Base-by-base conservation (phyloP, 352 stramenopile species). In the Globisporangium carolinianum region DNA sequence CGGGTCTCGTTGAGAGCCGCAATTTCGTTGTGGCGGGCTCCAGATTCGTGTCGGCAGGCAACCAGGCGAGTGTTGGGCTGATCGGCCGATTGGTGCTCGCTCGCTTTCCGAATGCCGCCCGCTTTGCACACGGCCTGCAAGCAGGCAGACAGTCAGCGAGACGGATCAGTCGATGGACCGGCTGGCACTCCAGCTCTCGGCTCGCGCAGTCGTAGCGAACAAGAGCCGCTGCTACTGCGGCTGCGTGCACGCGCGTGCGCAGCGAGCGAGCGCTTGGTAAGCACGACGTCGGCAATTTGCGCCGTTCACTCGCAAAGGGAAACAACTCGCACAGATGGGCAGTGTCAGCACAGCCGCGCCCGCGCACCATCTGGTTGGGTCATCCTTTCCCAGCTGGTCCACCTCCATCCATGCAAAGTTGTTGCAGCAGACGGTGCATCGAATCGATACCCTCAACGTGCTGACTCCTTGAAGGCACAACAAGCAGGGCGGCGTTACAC, bases 321-420 rank as follows among this genome's bases (percentile, higher is more conserved):
- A 24, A 24, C 24, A 24, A 54, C 53, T 55, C 41, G 48, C 37
- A n/a, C 36, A 36, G 59, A 65, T 65, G 59, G 59, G 53, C 59
- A 49, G 32, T 10, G 35, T 49, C 45, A 43, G 47, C 38, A 51
- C 57, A 63, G 37, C 51, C 39, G 41, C 35, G 53, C 47, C 5
- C 12, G 10, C 11, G 38, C 41, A 36, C n/a, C 60, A 65, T 35
- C 60, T 65, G 60, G 36, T 65, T 62, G 60, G 60, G 49, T 61
- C 18, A 60, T 65, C 60, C 59, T 56, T 56, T 24, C 52, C 51
- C 60, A 61, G 60, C 60, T 65, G 60, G 60, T 57, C 53, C 53
- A 56, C 60, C 54, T 55, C 39, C 52, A 51, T 39, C 53, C 49
- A 57, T 57, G 24, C 57, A 60, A 45, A 55, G 47, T 24, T 24